These are phyloP conservation scores for Colletotrichum tropicale DNA, from an alignment of 2,329 filamentous ascomycete species.

Conservation along the genomic window DNA sequence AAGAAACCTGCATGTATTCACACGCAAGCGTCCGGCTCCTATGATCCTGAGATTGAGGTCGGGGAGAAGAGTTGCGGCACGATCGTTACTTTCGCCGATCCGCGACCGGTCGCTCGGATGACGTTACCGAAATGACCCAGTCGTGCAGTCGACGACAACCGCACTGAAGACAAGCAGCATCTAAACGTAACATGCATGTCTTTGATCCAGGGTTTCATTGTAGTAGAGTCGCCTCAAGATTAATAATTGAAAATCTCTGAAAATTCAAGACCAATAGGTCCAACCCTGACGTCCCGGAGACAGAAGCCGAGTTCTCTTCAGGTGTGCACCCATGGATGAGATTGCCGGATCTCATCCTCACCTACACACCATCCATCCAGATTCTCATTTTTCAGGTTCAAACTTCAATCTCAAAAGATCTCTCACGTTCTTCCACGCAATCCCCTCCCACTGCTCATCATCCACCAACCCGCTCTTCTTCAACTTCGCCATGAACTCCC, in stretches of 20 bases:
- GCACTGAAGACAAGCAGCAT: neutral
- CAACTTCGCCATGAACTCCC: conserved; percentile 52
- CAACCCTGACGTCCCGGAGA: neutral
- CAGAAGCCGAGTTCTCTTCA: neutral
- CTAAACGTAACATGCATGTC: neutral
- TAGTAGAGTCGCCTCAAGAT: neutral
- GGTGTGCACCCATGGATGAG: neutral
- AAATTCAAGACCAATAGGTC: neutral
- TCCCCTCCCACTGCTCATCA: conserved; percentile 50
- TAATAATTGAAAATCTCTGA: neutral
- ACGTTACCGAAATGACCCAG: neutral
- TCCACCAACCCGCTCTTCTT: conserved; percentile 52
- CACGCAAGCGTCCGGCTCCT: accelerated
- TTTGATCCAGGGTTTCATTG: too few relatives aligned
- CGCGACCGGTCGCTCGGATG: neutral
- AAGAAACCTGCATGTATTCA: neutral
- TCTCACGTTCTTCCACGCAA: conserved; percentile 56
- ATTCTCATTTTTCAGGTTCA: neutral
- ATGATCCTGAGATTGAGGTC: neutral
- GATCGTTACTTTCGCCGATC: neutral
- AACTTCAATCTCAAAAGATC: conserved; percentile 41
- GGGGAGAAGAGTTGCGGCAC: neutral
- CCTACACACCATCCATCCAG: neutral
- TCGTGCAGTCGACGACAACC: neutral
- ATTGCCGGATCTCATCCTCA: neutral